Conservation (phyloP, 768 basidiomycete genomes). For the Russula virescens region DNA sequence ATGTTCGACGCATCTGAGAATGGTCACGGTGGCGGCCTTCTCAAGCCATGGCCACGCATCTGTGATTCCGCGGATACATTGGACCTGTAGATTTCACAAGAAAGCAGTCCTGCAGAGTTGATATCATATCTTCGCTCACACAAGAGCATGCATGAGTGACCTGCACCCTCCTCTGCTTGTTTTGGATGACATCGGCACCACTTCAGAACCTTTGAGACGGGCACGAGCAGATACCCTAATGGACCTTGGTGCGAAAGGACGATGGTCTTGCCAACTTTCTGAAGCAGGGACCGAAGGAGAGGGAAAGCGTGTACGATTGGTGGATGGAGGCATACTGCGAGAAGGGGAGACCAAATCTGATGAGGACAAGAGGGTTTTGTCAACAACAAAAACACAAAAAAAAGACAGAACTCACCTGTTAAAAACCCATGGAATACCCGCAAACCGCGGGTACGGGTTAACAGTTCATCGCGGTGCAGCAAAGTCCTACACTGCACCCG, state of each 20-base stretch:
- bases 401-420: no score
- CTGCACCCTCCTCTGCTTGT: neutral
- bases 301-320: conserved; percentile 44
- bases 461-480: no score
- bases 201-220: conserved; percentile 6
- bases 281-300: conserved; percentile 24
- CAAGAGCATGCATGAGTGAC: conserved; percentile 24
- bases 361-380: no score
- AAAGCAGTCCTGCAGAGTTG: neutral
- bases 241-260: conserved; percentile 13
- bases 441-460: no score
- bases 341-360: no score
- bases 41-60: conserved; percentile 8
- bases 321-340: no score
- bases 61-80: conserved; percentile 1
- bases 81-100: neutral
- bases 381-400: no score
- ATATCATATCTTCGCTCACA: conserved; percentile 13
- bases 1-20: neutral
- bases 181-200: neutral
- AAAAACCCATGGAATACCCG: no score
- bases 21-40: neutral
- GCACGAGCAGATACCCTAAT: conserved; percentile 19
- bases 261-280: neutral
- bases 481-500: no score